These are phyloP conservation scores for Suillus plorans DNA, from an alignment of 768 basidiomycete genomes.

Conservation along the genomic window DNA sequence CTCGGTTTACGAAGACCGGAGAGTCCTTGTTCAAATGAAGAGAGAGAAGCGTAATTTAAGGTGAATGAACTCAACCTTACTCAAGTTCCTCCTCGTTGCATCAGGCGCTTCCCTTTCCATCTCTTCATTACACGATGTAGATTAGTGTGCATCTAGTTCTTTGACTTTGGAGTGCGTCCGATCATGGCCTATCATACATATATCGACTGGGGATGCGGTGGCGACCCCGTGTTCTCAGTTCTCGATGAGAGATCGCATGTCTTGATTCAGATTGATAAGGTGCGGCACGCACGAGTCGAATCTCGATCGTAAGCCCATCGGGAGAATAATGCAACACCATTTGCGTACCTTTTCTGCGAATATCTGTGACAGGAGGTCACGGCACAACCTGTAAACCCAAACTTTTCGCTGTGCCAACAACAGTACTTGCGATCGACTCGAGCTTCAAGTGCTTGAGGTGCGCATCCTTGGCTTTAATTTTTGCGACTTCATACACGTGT, in stretches of 20 bases:
- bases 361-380: constrained; percentile 40
- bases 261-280: constrained; percentile 28
- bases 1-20: constrained; percentile 33
- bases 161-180: constrained; percentile 15
- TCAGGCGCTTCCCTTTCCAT: constrained; percentile 28
- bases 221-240: constrained; percentile 9
- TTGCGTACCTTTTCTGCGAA: constrained; percentile 25
- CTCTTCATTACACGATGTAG: constrained; percentile 32
- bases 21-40: constrained; percentile 27
- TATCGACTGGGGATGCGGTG: constrained; percentile 11
- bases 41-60: constrained; percentile 45
- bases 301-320: constrained; percentile 10
- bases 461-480: constrained; percentile 91
- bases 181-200: constrained; percentile 25
- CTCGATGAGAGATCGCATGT: constrained; percentile 11
- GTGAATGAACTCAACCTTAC: constrained; percentile 39
- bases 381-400: constrained; percentile 90
- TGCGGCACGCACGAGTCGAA: constrained; percentile 17
- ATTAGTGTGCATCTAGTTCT: constrained; percentile 21
- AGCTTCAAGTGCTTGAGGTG: constrained; percentile 84
- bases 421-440: constrained; percentile 84
- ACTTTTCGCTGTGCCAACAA: constrained; percentile 86
- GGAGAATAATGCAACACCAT: constrained; percentile 3
- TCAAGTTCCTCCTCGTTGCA: constrained; percentile 25
- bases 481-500: constrained; percentile 98